Evolutionary conservation across 805 yeast species (phyloP).

Genomic region (Kockiozyma suomiensis): DNA sequence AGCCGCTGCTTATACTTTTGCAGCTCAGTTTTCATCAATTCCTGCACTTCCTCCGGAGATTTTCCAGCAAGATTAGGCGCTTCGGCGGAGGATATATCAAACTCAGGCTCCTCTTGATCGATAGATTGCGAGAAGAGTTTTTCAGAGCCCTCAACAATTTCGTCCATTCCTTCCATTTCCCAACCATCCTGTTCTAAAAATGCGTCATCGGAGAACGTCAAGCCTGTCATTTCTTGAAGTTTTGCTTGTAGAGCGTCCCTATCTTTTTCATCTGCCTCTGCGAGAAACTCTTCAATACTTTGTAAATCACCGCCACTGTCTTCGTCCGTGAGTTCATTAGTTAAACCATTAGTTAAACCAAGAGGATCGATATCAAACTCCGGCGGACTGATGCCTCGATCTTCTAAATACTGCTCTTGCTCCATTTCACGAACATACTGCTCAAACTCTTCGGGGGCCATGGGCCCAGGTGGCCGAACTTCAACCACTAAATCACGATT

Average conservation of each 20-base stretch:
- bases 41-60: neutral
- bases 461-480: slow-evolving; percentile 25
- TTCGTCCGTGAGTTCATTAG: neutral
- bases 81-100: neutral
- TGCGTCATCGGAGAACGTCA: neutral
- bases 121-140: neutral
- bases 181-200: neutral
- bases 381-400: neutral
- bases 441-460: slow-evolving; percentile 23
- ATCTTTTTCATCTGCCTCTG: neutral
- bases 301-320: neutral
- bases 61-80: neutral
- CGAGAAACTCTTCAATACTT: neutral
- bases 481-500: slow-evolving; percentile 22
- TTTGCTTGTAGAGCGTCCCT: neutral
- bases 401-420: neutral
- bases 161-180: neutral
- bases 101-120: neutral
- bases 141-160: neutral
- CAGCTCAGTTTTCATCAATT: neutral
- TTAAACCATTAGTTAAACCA: neutral
- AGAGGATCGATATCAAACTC: neutral
- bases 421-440: slow-evolving; percentile 10
- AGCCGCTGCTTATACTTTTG: neutral
- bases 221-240: neutral